Evolutionary conservation across 1,284 basidiomycete genomes (phyloP).

Genomic region (Termitomyces sp.): DNA sequence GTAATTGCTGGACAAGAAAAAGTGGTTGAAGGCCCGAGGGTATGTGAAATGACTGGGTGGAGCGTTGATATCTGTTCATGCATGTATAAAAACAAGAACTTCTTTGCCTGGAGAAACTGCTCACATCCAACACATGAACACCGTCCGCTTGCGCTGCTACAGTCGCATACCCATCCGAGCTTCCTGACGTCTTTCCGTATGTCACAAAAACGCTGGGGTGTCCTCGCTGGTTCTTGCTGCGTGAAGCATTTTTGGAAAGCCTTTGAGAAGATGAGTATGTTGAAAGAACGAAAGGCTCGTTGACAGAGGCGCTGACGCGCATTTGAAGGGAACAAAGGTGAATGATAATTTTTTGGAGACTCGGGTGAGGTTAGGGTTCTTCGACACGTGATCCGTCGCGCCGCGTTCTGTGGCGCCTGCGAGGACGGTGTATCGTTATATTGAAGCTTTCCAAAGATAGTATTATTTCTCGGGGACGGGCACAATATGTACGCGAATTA

Average conservation of each 20-base stretch:
- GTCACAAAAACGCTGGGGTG: constrained; percentile 35
- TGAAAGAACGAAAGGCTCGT: constrained; percentile 19
- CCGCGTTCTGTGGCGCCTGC: not conserved
- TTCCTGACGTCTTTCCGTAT: constrained; percentile 31
- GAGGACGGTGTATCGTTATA: not conserved
- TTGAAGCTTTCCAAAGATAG: not conserved
- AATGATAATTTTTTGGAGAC: constrained; percentile 14
- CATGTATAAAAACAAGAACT: not conserved
- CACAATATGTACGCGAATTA: not conserved
- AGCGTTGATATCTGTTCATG: constrained; percentile 53
- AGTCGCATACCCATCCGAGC: constrained; percentile 52
- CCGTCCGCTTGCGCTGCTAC: constrained; percentile 67
- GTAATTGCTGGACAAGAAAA: constrained; percentile 59
- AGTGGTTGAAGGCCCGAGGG: constrained; percentile 55
- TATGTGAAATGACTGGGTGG: constrained; percentile 62
- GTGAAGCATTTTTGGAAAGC: constrained; percentile 2
- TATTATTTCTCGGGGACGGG: too few species aligned
- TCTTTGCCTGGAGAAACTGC: constrained; percentile 19
- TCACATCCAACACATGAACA: constrained; percentile 65
- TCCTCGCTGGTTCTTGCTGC: constrained; percentile 16
- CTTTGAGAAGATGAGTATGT: constrained; percentile 14
- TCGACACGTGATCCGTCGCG: not conserved
- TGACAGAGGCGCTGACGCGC: constrained; percentile 13
- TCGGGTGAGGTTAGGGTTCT: not conserved
- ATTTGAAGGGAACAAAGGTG: constrained; percentile 4